Conservation (phyloP, 2,329 filamentous ascomycete species). For the Alternaria sp. region DNA sequence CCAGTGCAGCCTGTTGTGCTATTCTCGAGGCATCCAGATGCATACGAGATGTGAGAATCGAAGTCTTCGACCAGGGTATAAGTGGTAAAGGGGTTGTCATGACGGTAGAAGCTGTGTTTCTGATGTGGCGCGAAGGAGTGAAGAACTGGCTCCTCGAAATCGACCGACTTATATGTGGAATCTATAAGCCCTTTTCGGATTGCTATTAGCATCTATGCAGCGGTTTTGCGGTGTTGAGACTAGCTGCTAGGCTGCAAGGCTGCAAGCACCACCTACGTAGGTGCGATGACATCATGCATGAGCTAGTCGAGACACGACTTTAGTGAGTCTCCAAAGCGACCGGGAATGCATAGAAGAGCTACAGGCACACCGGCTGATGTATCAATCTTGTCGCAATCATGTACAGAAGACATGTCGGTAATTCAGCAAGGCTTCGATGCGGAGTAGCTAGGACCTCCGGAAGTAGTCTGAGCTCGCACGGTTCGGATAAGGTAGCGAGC, state of each 20-base stretch:
- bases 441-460: background rate
- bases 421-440: background rate
- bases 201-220: background rate
- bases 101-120: background rate
- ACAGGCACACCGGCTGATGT: background rate
- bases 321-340: background rate
- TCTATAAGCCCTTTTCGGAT: background rate
- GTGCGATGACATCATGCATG: background rate
- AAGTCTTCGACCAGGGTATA: constrained; percentile 8
- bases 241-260: constrained; percentile 1
- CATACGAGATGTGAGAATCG: constrained; percentile 1
- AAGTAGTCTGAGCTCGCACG: background rate
- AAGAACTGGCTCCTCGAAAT: background rate
- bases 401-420: background rate
- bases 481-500: background rate
- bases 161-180: background rate
- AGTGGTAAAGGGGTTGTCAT: constrained; percentile 9
- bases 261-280: background rate
- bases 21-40: background rate
- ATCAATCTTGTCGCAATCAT: background rate
- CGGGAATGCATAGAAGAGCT: background rate
- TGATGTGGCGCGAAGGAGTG: no score
- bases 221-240: background rate
- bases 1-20: constrained; percentile 8
- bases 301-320: background rate